These are phyloP conservation scores for Kodamaea arcana DNA, from an alignment of 1,139 yeast genomes.

Conservation along the genomic window DNA sequence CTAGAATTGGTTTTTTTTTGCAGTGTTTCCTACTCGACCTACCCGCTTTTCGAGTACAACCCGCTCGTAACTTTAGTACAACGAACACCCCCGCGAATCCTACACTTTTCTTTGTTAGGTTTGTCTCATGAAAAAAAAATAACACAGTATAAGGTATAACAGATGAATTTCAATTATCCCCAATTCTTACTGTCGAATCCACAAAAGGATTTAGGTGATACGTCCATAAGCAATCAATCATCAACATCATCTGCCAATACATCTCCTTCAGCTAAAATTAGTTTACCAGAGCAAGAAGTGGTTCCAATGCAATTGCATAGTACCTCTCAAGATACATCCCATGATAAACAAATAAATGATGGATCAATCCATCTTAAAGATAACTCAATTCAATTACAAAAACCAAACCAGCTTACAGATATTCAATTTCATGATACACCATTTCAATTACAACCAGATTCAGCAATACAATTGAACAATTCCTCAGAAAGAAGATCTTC, in stretches of 20 bases:
- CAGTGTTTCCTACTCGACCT: no score
- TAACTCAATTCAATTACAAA: neutral
- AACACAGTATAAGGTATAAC: neutral
- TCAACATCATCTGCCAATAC: conserved; percentile 1
- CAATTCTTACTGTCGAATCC: conserved; percentile 25
- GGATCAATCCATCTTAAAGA: neutral
- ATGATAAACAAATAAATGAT: neutral
- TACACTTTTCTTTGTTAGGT: no score
- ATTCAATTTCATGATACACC: neutral
- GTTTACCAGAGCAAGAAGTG: neutral
- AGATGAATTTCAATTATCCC: conserved; percentile 37
- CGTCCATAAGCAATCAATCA: neutral
- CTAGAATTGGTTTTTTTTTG: no score
- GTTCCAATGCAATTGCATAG: neutral
- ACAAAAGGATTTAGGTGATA: conserved; percentile 2
- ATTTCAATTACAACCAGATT: neutral
- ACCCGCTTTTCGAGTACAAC: no score
- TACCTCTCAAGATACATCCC: neutral
- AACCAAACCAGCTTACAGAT: neutral
- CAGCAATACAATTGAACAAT: conserved; percentile 1
- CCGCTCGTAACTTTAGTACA: no score
- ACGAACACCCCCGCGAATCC: no score
- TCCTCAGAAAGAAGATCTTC: conserved; percentile 2
- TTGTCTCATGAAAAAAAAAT: no score
- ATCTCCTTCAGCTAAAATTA: neutral